Evolutionary conservation across 371 early-diverging fungal species (phyloP).

Genomic region (Apophysomyces sp.): DNA sequence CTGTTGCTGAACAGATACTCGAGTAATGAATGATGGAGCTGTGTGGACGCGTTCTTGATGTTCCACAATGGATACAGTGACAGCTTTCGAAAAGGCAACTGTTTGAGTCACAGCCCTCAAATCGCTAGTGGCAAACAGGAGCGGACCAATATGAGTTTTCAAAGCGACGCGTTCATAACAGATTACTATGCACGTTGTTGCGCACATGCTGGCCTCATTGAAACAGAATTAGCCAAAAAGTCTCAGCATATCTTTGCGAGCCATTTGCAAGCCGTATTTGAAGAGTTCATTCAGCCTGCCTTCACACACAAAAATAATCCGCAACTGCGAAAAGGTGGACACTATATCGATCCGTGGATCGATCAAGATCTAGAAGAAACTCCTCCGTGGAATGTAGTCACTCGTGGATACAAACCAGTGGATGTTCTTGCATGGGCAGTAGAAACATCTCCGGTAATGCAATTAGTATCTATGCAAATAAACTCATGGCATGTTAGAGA

Average conservation of each 20-base stretch:
- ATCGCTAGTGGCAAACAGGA: background rate
- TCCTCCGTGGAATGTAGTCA: slow-evolving; percentile 28
- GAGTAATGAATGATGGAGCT: too few species aligned
- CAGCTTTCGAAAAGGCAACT: background rate
- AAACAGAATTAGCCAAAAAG: background rate
- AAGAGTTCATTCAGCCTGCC: slow-evolving; percentile 10
- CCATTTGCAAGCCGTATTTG: slow-evolving; percentile 17
- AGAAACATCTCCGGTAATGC: slow-evolving; percentile 18
- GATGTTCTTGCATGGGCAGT: slow-evolving; percentile 26
- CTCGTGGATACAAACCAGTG: slow-evolving; percentile 13
- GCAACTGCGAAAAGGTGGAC: slow-evolving; percentile 9
- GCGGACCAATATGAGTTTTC: background rate
- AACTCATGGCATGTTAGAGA: background rate
- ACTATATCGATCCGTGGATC: slow-evolving; percentile 20
- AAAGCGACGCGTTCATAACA: background rate
- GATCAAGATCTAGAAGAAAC: slow-evolving; percentile 20
- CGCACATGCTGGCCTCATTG: background rate
- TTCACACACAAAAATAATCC: slow-evolving; percentile 18
- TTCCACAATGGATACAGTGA: too few species aligned
- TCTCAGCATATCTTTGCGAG: slow-evolving; percentile 9
- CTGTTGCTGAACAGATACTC: too few species aligned
- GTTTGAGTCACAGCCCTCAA: background rate
- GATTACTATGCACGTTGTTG: slow-evolving; percentile 1
- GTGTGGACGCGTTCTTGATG: too few species aligned
- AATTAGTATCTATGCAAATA: background rate